Evolutionary conservation across 2,329 filamentous ascomycete genomes (phyloP).

Genomic region (Penicillium sp.): DNA sequence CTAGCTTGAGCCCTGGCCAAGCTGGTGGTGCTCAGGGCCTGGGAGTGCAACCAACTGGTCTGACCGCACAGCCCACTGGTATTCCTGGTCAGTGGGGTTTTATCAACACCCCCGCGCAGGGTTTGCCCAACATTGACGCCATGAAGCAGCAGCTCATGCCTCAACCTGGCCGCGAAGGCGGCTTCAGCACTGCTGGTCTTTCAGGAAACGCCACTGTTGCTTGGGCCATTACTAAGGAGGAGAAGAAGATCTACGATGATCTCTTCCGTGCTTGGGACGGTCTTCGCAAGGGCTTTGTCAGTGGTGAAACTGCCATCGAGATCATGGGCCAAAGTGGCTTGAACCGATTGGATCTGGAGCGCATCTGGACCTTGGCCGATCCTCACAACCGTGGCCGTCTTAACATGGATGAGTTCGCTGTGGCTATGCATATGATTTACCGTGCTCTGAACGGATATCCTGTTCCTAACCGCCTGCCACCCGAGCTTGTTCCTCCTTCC

Average conservation of each 20-base stretch:
- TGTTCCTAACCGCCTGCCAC: constrained; percentile 79
- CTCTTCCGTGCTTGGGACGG: constrained; percentile 98
- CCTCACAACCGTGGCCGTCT: constrained; percentile 91
- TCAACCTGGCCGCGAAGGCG: constrained; percentile 84
- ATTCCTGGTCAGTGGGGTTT: constrained; percentile 96
- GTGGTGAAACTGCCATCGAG: constrained; percentile 89
- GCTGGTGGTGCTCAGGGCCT: constrained; percentile 69
- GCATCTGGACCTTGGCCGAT: constrained; percentile 92
- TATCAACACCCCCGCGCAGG: constrained; percentile 86
- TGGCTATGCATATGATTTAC: constrained; percentile 99
- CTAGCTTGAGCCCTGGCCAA: constrained; percentile 58
- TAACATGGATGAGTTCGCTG: constrained; percentile 95
- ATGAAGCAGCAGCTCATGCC: constrained; percentile 96
- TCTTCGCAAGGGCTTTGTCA: constrained; percentile 87
- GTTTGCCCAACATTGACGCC: constrained; percentile 90
- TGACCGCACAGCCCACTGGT: constrained; percentile 94
- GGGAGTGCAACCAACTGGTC: constrained; percentile 82
- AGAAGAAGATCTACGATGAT: constrained; percentile 94
- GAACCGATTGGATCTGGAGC: constrained; percentile 84
- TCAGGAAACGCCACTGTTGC: constrained; percentile 94
- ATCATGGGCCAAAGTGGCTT: constrained; percentile 96
- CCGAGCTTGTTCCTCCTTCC: constrained; percentile 91
- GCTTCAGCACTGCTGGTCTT: constrained; percentile 81
- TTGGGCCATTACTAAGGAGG: constrained; percentile 98
- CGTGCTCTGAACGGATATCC: constrained; percentile 95